A percentile compares a stretch with the other conserved stretches of the same genome.
phyloP scores from a whole-genome alignment of 2,329 filamentous ascomycete species.

The Bipolaris gigantea region DNA sequence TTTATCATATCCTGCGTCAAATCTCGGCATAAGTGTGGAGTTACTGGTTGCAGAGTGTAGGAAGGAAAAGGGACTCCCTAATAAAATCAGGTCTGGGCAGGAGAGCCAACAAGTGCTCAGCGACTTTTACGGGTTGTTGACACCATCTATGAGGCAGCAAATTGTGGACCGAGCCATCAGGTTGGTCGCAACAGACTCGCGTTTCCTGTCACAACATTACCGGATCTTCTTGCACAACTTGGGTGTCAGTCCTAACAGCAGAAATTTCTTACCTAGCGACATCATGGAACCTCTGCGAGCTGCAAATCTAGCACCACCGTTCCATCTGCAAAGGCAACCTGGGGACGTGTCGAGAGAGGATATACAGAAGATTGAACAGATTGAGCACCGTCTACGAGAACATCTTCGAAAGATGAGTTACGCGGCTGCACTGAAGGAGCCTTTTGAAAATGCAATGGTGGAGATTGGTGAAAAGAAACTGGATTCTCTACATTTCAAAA shows the following conservation, averaged over 20 bases:
- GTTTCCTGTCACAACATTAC: conserved; percentile 14
- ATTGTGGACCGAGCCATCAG: conserved; percentile 22
- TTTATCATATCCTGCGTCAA: conserved; percentile 11
- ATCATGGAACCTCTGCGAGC: conserved; percentile 27
- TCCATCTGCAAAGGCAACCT: conserved; percentile 6
- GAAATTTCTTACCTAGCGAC: conserved; percentile 29
- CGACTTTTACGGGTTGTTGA: conserved; percentile 30
- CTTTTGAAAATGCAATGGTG: conserved; percentile 7
- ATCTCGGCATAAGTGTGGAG: conserved; percentile 22
- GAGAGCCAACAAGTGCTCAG: conserved; percentile 10
- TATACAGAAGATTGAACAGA: conserved; percentile 22
- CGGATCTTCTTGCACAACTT: conserved; percentile 16
- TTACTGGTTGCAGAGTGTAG: conserved; percentile 13
- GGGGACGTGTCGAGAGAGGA: not conserved
- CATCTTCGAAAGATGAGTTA: conserved; percentile 17
- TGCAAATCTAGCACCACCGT: conserved; percentile 22
- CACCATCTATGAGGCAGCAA: conserved; percentile 13
- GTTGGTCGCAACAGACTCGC: conserved; percentile 20
- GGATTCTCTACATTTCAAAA: conserved; percentile 10
- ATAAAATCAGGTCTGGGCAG: not conserved
- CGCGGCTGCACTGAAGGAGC: not conserved
- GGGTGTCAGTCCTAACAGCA: conserved; percentile 18
- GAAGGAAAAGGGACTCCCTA: conserved; percentile 5
- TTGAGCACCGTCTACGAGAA: conserved; percentile 20
- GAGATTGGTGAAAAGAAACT: conserved; percentile 6